Evolutionary conservation across 257 asterid species (phyloP), one percentile per base, ranked within the genome.

Genomic region (Striga asiatica): DNA sequence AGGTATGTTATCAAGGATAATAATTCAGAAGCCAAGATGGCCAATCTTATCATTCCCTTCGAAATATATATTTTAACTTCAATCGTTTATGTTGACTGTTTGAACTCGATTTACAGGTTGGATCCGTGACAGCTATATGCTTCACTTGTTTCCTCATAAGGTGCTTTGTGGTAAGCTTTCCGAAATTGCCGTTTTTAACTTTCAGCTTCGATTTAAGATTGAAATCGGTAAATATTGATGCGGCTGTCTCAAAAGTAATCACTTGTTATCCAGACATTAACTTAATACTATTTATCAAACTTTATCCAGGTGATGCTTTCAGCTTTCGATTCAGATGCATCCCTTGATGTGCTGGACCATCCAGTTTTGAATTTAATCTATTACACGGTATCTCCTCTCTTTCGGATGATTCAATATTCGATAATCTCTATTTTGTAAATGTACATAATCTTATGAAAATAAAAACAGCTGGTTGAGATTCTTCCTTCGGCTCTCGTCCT

Each of bases 401-500:
- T 39, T 62, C 12, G 16, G 16, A n/a, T n/a, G n/a, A n/a, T n/a
- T n/a, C n/a, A n/a, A n/a, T n/a, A n/a, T n/a, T n/a, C n/a, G n/a
- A n/a, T n/a, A n/a, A n/a, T n/a, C n/a, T n/a, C n/a, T n/a, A n/a
- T n/a, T n/a, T n/a, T n/a, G n/a, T n/a, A n/a, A n/a, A n/a, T n/a
- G n/a, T n/a, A n/a, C n/a, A n/a, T n/a, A n/a, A n/a, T n/a, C n/a
- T n/a, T n/a, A n/a, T n/a, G n/a, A n/a, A n/a, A n/a, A n/a, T n/a
- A n/a, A n/a, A n/a, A n/a, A n/a, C 97, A 89, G 95, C 74, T 89
- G 42, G 93, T 79, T 68, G 97, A 89, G 74, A 83, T 89, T 67
- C 42, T 85, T 62, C 97, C 97, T 13, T 89, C 95, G 38, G 74
- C 94, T 0, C 93, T 89, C 11, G 95, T 89, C 47, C 97, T 89